phyloP scores from a whole-genome alignment of 805 yeast species.

The Maudiozyma pseudohumilis region DNA sequence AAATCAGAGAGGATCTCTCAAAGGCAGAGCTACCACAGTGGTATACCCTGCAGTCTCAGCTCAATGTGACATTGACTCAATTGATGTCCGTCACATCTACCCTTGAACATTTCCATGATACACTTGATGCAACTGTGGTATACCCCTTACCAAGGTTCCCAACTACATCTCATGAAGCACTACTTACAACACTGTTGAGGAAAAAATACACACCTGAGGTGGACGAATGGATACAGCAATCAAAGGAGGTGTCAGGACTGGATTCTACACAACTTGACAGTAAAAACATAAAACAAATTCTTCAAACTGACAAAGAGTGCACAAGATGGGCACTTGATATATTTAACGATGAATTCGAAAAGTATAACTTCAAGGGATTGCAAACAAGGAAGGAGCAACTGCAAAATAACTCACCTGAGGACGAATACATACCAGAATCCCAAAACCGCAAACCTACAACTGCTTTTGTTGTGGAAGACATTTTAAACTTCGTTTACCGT shows the following conservation, averaged over 20 bases:
- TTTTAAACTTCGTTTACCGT: constrained; percentile 37
- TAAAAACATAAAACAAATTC: constrained; percentile 18
- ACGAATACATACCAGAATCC: constrained; percentile 53
- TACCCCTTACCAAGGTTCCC: constrained; percentile 84
- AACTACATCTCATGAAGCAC: constrained; percentile 69
- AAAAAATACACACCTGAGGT: constrained; percentile 89
- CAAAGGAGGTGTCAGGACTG: constrained; percentile 29
- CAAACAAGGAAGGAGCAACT: not conserved
- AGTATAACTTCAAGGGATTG: constrained; percentile 50
- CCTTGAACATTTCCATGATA: constrained; percentile 48
- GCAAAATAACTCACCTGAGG: constrained; percentile 40
- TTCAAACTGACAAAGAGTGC: constrained; percentile 48
- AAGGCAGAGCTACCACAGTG: constrained; percentile 39
- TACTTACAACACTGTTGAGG: constrained; percentile 73
- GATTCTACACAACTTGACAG: constrained; percentile 18
- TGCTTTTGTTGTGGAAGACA: constrained; percentile 31
- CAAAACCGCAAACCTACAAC: constrained; percentile 20
- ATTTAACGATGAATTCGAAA: constrained; percentile 44
- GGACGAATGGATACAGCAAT: constrained; percentile 64
- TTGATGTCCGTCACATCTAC: constrained; percentile 66
- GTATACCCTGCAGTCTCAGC: constrained; percentile 66
- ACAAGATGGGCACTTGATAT: constrained; percentile 57
- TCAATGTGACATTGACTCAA: constrained; percentile 76
- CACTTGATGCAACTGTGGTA: constrained; percentile 57
- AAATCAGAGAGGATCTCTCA: constrained; percentile 45